Percentiles rank a stretch among this genome's conserved stretches.
Conservation (phyloP, 768 basidiomycete genomes). For the Podaxis sp. region DNA sequence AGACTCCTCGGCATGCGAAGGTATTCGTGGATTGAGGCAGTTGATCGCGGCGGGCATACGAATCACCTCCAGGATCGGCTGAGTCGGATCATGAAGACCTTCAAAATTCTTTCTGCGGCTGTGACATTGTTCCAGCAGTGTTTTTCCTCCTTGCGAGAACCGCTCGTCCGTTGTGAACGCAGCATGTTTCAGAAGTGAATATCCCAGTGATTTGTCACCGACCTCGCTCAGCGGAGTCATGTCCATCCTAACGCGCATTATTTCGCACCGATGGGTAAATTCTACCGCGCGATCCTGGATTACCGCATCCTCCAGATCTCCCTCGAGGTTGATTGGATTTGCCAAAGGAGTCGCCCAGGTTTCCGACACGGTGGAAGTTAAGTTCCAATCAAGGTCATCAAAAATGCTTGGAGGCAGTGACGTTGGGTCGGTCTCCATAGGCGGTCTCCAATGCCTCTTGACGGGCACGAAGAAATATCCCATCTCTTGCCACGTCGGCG, state of each 20-base stretch:
- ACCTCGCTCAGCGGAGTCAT: slow-evolving; percentile 74
- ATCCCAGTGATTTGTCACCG: slow-evolving; percentile 56
- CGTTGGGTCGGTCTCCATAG: slow-evolving; percentile 10
- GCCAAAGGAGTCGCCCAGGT: slow-evolving; percentile 52
- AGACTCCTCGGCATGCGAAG: slow-evolving; percentile 34
- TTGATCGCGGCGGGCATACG: slow-evolving; percentile 51
- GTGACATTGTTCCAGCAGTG: slow-evolving; percentile 10
- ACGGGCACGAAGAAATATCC: slow-evolving; percentile 71
- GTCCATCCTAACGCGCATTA: slow-evolving; percentile 56
- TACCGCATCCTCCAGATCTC: slow-evolving; percentile 58
- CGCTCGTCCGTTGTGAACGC: slow-evolving; percentile 6
- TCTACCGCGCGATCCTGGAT: slow-evolving; percentile 78
- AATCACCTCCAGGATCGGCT: slow-evolving; percentile 71
- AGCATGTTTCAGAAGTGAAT: neutral
- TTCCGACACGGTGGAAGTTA: slow-evolving; percentile 48
- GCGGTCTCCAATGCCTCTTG: slow-evolving; percentile 32
- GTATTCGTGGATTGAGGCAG: slow-evolving; percentile 49
- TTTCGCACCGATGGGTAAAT: slow-evolving; percentile 69
- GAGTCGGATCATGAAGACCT: slow-evolving; percentile 56
- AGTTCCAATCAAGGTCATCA: slow-evolving; percentile 61
- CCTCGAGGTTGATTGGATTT: slow-evolving; percentile 33
- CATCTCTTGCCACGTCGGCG: slow-evolving; percentile 45
- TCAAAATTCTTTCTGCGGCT: slow-evolving; percentile 56
- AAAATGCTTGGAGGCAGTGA: slow-evolving; percentile 35
- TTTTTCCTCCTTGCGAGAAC: slow-evolving; percentile 9